Evolutionary conservation across 2,329 filamentous ascomycete genomes (phyloP).

Genomic region (Furcasterigmium furcatum): DNA sequence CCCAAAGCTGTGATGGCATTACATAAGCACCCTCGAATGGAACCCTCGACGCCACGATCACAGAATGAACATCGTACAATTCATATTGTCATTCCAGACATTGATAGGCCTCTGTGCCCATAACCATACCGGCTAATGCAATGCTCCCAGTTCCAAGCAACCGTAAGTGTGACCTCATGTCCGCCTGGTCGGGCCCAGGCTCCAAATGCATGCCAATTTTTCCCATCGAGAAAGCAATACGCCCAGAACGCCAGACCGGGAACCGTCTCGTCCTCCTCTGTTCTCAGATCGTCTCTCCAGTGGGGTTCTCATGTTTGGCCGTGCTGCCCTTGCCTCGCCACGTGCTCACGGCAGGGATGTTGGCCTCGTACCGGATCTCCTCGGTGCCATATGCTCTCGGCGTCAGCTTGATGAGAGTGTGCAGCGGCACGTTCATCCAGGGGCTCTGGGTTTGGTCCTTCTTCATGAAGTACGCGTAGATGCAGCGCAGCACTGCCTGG

Average conservation of each 20-base stretch:
- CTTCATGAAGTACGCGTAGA: constrained; percentile 99
- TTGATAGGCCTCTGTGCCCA: no score
- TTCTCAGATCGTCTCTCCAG: constrained; percentile 22
- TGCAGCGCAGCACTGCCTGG: constrained; percentile 93
- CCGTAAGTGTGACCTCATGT: not conserved
- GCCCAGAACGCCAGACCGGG: not conserved
- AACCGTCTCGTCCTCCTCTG: not conserved
- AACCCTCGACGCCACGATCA: no score
- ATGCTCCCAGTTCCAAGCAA: no score
- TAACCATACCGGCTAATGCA: no score
- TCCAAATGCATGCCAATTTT: not conserved
- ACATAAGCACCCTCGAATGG: not conserved
- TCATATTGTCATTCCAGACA: no score
- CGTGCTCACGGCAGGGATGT: constrained; percentile 94
- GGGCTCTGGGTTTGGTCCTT: constrained; percentile 88
- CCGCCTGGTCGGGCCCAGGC: not conserved
- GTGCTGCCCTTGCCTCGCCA: constrained; percentile 93
- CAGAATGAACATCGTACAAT: no score
- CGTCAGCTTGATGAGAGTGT: constrained; percentile 94
- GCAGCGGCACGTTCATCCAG: constrained; percentile 98
- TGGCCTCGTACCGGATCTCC: constrained; percentile 81
- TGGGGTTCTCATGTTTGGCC: constrained; percentile 76
- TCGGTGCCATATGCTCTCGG: constrained; percentile 92
- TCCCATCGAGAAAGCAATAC: not conserved
- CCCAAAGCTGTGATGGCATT: not conserved